A percentile compares a stretch with the other conserved stretches of the same genome.
Evolutionary conservation across 2,329 filamentous ascomycete genomes (phyloP).

Genomic region (Sporothrix luriei): DNA sequence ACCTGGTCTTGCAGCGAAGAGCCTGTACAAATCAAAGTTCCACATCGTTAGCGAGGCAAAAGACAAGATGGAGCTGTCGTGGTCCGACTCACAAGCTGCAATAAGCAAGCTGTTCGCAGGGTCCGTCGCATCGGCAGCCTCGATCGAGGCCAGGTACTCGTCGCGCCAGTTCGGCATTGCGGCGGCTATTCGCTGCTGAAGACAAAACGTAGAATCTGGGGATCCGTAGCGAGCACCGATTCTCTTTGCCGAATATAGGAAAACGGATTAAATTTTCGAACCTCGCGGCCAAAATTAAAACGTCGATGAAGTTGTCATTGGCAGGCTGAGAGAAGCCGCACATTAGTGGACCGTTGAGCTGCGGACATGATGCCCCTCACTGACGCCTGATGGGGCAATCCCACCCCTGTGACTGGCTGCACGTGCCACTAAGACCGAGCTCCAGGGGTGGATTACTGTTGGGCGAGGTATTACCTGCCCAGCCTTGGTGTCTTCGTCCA

Average conservation of each 20-base stretch:
- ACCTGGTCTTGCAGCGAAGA: slow-evolving; percentile 68
- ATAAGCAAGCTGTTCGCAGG: slow-evolving; percentile 67
- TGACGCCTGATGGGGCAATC: slow-evolving; percentile 13
- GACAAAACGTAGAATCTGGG: background rate
- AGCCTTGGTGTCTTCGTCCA: slow-evolving; percentile 3
- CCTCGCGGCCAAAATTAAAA: background rate
- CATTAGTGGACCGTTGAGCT: slow-evolving; percentile 10
- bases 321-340: background rate
- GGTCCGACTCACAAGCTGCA: slow-evolving; percentile 68
- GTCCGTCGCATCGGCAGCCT: slow-evolving; percentile 69
- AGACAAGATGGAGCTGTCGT: background rate
- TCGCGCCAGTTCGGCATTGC: slow-evolving; percentile 72
- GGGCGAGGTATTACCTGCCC: background rate
- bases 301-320: background rate
- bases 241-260: background rate
- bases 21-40: slow-evolving; percentile 48
- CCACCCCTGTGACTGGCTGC: slow-evolving; percentile 15
- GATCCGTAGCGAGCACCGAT: background rate
- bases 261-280: background rate
- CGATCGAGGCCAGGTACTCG: slow-evolving; percentile 76
- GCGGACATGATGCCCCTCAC: slow-evolving; percentile 21
- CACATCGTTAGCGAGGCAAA: background rate
- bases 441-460: slow-evolving; percentile 10
- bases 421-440: slow-evolving; percentile 29
- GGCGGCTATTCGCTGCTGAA: background rate